Percentiles rank a stretch among this genome's conserved stretches.
These are phyloP conservation scores for Diophrys appendiculata DNA, from an alignment of 73 alveolate genomes.

Conservation along the genomic window DNA sequence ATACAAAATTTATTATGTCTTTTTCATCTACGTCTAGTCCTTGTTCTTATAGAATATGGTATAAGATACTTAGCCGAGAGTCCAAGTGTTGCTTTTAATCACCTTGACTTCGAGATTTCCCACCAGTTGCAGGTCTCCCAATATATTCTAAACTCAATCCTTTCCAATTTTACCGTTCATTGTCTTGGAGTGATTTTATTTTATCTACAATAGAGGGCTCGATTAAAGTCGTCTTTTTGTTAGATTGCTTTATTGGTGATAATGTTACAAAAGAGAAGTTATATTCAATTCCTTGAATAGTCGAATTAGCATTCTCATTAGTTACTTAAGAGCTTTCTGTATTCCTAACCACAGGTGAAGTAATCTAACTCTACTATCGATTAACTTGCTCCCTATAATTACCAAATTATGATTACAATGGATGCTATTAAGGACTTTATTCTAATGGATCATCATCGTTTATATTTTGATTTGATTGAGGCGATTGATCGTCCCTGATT, in stretches of 20 bases:
- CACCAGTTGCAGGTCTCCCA: constrained; percentile 58
- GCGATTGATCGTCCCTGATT: no score
- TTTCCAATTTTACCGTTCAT: constrained; percentile 53
- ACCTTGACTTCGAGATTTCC: neutral
- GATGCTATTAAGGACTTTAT: no score
- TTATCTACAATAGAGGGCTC: neutral
- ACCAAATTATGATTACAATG: no score
- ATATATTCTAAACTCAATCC: constrained; percentile 46
- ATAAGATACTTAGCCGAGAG: constrained; percentile 10
- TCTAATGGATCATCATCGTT: no score
- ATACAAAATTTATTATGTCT: neutral
- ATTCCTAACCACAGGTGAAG: no score
- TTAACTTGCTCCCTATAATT: no score
- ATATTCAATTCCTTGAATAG: constrained; percentile 5
- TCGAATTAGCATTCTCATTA: no score
- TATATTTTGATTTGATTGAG: no score
- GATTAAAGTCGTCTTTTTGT: neutral
- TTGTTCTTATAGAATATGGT: constrained; percentile 36
- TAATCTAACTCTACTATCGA: no score
- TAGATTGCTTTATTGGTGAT: constrained; percentile 6
- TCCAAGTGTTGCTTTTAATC: constrained; percentile 1
- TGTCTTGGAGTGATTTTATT: constrained; percentile 17
- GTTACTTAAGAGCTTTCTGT: no score
- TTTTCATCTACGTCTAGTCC: constrained; percentile 6
- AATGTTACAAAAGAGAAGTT: constrained; percentile 41